phyloP scores from a whole-genome alignment of 345 rosid genomes.

The Bruguiera gymnorhiza region DNA sequence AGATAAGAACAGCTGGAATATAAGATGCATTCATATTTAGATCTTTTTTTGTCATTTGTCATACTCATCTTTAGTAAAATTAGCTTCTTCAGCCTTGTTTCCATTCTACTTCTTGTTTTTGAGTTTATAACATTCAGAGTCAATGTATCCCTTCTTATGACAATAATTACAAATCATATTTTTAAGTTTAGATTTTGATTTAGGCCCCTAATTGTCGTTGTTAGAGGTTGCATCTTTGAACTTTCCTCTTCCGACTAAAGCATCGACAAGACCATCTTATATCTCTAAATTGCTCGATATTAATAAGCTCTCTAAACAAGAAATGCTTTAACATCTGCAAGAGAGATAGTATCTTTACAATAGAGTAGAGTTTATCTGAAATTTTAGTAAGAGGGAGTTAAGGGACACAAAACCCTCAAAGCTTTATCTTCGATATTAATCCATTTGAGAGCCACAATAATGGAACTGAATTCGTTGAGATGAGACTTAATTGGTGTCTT shows the following conservation, averaged over 20 bases:
- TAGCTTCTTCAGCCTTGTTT: background rate
- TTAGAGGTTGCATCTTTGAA: background rate
- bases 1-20: too few relatives aligned
- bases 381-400: background rate
- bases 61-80: background rate
- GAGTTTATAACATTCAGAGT: background rate
- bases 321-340: background rate
- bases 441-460: background rate
- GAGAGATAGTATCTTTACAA: background rate
- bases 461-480: background rate
- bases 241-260: background rate
- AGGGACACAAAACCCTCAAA: background rate
- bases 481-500: background rate
- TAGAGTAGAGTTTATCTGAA: background rate
- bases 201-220: background rate
- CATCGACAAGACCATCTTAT: background rate
- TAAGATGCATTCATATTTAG: too few relatives aligned
- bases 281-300: background rate
- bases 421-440: background rate
- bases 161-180: background rate
- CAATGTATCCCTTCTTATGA: background rate
- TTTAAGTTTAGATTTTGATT: background rate
- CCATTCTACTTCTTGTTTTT: background rate
- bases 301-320: background rate
- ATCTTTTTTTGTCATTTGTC: too few relatives aligned